These are phyloP conservation scores for Cyberlindnera mississippiensis DNA, from an alignment of 805 yeast species.

Conservation along the genomic window DNA sequence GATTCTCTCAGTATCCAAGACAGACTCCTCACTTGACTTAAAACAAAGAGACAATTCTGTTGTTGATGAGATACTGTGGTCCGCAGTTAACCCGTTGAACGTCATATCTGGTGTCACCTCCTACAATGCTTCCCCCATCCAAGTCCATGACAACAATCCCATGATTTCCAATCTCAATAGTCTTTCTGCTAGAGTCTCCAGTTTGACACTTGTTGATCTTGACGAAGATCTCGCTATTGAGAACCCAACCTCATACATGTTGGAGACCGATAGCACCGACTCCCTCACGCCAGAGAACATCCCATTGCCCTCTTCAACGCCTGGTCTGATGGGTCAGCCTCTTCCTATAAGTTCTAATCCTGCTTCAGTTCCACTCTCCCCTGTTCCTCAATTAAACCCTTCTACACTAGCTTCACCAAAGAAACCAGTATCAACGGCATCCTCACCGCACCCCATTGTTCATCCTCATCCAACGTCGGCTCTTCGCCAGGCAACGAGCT, in stretches of 20 bases:
- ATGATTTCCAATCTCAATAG: not conserved
- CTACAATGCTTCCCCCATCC: not conserved
- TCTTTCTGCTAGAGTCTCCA: not conserved
- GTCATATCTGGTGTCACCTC: conserved; percentile 1
- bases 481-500: not conserved
- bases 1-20: not conserved
- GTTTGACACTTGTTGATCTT: not conserved
- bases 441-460: too few relatives aligned
- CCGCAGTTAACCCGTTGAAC: conserved; percentile 1
- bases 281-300: not conserved
- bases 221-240: not conserved
- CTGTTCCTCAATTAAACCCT: too few relatives aligned
- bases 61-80: not conserved
- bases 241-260: conserved; percentile 1
- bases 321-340: not conserved
- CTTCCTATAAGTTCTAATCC: too few relatives aligned
- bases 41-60: not conserved
- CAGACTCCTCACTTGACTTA: not conserved
- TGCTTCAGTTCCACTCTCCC: too few relatives aligned
- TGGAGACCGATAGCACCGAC: not conserved
- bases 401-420: too few relatives aligned
- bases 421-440: too few relatives aligned
- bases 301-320: not conserved
- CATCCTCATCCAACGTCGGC: not conserved
- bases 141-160: not conserved